A percentile compares a stretch with the other conserved stretches of the same genome.
Evolutionary conservation across 208 protist genomes (phyloP).

Genomic region (Leishmania guyanensis): DNA sequence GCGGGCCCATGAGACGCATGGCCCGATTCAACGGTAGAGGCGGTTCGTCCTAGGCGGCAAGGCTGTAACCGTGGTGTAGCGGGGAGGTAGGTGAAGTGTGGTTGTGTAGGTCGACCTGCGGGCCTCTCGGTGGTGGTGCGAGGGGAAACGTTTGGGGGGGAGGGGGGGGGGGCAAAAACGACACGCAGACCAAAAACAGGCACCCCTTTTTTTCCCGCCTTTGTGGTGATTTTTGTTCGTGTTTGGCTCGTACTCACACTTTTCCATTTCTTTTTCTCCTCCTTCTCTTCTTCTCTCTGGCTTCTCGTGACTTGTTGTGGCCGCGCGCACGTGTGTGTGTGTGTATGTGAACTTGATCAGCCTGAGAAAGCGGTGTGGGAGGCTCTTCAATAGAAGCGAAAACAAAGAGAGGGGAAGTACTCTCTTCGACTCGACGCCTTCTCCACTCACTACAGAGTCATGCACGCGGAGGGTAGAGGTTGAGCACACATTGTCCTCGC

Average conservation of each 20-base stretch:
- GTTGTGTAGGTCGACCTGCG: neutral
- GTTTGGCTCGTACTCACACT: neutral
- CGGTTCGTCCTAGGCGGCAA: neutral
- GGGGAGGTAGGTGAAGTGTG: neutral
- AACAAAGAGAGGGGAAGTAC: neutral
- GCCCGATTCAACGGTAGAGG: neutral
- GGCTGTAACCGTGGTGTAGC: neutral
- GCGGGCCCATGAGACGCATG: neutral
- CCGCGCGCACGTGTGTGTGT: neutral
- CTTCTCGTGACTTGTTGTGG: neutral
- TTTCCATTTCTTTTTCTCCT: conserved; percentile 13
- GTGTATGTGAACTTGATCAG: neutral
- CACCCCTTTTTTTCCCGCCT: neutral
- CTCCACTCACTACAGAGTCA: neutral
- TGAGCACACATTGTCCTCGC: neutral
- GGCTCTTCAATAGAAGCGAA: neutral
- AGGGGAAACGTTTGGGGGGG: no score
- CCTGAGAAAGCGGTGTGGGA: neutral
- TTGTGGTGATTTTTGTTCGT: conserved; percentile 4
- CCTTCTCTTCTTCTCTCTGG: neutral
- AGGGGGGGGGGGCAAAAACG: no score
- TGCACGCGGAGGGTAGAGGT: neutral
- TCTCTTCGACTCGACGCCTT: neutral
- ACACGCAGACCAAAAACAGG: no score
- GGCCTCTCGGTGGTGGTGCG: no score